Conservation (phyloP, 345 rosid species). For the Moringa oleifera region DNA sequence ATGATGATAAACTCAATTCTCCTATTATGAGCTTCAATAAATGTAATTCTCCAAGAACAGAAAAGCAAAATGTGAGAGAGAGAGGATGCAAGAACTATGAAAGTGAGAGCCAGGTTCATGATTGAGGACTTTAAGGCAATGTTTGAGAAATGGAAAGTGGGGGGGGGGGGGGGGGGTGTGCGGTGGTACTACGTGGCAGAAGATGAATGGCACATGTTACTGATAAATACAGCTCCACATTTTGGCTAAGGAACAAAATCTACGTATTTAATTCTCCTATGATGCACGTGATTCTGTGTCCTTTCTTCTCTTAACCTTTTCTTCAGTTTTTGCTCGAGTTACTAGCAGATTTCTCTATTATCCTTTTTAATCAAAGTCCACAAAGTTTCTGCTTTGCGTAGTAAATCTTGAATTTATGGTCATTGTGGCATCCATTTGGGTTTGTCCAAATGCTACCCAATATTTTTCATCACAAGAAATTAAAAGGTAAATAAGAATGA, state of each 20-base stretch:
- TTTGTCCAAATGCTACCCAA: too few species aligned
- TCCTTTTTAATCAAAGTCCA: too few species aligned
- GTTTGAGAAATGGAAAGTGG: conserved; percentile 1
- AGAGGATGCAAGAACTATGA: background rate
- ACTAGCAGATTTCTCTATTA: too few species aligned
- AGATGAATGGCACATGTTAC: conserved; percentile 3
- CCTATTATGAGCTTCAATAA: too few species aligned
- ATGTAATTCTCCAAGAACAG: conserved; percentile 1
- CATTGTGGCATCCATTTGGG: too few species aligned
- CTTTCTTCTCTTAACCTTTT: too few species aligned
- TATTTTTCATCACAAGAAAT: too few species aligned
- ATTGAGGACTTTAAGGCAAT: background rate
- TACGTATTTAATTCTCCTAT: conserved; percentile 25
- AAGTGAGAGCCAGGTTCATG: background rate
- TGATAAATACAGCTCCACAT: conserved; percentile 19
- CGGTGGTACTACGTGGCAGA: conserved; percentile 1
- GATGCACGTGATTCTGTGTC: conserved; percentile 21
- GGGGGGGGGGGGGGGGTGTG: conserved; percentile 2
- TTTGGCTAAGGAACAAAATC: conserved; percentile 30
- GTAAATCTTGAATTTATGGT: too few species aligned
- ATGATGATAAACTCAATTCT: background rate
- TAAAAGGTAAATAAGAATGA: too few species aligned
- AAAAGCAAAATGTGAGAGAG: conserved; percentile 14
- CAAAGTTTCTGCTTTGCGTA: too few species aligned
- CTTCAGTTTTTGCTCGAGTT: background rate